These are phyloP conservation scores for Arbutus unedo DNA, from an alignment of 148 eudicot genomes.

Conservation along the genomic window DNA sequence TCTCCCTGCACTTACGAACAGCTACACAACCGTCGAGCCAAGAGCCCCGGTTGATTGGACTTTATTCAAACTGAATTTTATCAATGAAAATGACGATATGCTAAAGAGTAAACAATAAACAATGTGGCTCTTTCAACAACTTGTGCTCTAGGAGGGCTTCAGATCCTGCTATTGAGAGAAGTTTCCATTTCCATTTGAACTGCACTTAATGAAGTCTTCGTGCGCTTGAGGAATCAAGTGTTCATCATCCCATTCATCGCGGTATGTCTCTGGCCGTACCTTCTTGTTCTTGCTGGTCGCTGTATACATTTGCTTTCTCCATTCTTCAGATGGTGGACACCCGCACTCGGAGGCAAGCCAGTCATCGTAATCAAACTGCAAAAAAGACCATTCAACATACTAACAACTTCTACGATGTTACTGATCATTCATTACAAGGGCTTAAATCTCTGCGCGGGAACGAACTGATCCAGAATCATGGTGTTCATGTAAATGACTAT, in stretches of 20 bases:
- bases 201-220: conserved; percentile 44
- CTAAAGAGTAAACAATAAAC: neutral
- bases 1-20: too few relatives aligned
- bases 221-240: conserved; percentile 46
- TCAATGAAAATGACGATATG: neutral
- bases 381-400: neutral
- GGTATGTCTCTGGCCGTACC: conserved; percentile 60
- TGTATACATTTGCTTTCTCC: conserved; percentile 73
- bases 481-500: too few relatives aligned
- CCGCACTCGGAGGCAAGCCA: conserved; percentile 69
- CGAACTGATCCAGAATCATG: too few relatives aligned
- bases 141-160: neutral
- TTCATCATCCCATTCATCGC: conserved; percentile 78
- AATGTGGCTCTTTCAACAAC: neutral
- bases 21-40: too few relatives aligned
- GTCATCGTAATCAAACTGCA: conserved; percentile 78
- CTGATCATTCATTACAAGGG: neutral
- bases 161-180: neutral
- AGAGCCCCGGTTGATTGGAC: too few relatives aligned
- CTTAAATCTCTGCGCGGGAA: neutral
- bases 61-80: neutral
- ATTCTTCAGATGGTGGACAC: conserved; percentile 52
- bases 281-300: conserved; percentile 28
- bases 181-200: neutral
- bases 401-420: neutral